Conservation (phyloP, 2,329 filamentous ascomycete species). For the Coniochaeta ligniaria region DNA sequence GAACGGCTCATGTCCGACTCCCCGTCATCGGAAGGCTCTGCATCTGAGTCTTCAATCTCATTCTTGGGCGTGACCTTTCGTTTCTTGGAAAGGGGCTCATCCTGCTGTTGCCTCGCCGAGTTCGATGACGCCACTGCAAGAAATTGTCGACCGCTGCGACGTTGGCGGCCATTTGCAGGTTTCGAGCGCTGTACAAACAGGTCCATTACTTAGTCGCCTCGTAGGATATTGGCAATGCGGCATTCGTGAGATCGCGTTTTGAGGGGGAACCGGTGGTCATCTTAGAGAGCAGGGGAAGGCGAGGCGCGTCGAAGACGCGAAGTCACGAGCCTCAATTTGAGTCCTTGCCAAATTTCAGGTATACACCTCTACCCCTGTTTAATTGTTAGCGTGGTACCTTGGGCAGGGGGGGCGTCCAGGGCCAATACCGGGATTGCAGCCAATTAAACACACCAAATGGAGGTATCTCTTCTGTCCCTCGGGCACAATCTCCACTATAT, state of each 20-base stretch:
- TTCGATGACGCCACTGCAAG: conserved; percentile 11
- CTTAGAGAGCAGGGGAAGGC: neutral
- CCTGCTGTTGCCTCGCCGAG: conserved; percentile 6
- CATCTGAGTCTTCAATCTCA: conserved; percentile 18
- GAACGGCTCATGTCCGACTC: neutral
- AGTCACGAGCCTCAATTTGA: neutral
- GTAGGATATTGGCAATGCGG: neutral
- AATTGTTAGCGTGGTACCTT: too few species aligned
- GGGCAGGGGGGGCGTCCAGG: too few species aligned
- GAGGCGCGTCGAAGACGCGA: neutral
- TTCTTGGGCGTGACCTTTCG: conserved; percentile 17
- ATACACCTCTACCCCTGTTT: too few species aligned
- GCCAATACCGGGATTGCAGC: too few species aligned
- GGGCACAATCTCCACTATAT: too few species aligned
- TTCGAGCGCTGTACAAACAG: conserved; percentile 16
- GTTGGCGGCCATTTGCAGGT: neutral
- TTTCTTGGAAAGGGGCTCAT: conserved; percentile 26
- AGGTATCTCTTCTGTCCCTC: too few species aligned
- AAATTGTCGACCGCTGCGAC: conserved; percentile 6
- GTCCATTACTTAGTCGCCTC: conserved; percentile 15
- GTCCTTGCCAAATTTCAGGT: too few species aligned
- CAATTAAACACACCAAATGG: too few species aligned
- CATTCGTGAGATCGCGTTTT: neutral
- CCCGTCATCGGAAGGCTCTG: conserved; percentile 20
- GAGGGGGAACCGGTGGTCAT: neutral